Base-by-base conservation (phyloP, 2,329 filamentous ascomycete species). In the Colletotrichum karsti region DNA sequence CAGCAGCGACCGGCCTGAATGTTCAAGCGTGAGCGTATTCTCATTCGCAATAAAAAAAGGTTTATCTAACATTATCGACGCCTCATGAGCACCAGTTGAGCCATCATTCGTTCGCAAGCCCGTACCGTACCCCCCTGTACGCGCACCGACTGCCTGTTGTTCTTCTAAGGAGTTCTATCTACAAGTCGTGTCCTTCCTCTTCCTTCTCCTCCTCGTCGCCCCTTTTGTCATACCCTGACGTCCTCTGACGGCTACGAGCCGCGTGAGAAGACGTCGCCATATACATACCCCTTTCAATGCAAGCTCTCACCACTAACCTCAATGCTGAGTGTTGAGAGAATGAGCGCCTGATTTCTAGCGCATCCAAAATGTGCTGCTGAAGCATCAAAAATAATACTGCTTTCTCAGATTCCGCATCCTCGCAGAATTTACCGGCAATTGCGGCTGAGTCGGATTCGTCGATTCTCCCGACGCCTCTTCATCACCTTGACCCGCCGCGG, bases 371-470 rank as follows among this genome's bases (percentile, higher is more conserved):
- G n/a, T n/a, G 13, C 18, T 18, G 28, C 22, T 12, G 50, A 42
- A 1, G 39, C 46, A 53, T 57, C 26, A 67, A 67, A 42, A 57
- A 35, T 65, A 68, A 37, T 53, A 42, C 24, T 67, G 63, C 56
- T 63, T 69, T 35, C 67, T 35, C 56, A 69, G 44, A 20, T 57
- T 63, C 56, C 67, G 63, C 63, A 67, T 51, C 15, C 67, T 53
- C 24, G 56, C 67, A 30, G 63, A 56, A 33, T 50, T 57, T n/a
- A 50, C 42, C 42, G 57, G 67, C 46, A 55, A 33, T 22, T 65
- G 62, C 66, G 56, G 66, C 56, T 46, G 62, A 42, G 28, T 44
- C 66, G 37, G 48, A 22, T 54, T 63, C 50, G 26, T 48, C 41
- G 54, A 50, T 30, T 24, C 42, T 12, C 39, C 26, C 44, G 48